Base-by-base conservation (phyloP, 2,329 filamentous ascomycete species). In the Rutstroemia sp. region DNA sequence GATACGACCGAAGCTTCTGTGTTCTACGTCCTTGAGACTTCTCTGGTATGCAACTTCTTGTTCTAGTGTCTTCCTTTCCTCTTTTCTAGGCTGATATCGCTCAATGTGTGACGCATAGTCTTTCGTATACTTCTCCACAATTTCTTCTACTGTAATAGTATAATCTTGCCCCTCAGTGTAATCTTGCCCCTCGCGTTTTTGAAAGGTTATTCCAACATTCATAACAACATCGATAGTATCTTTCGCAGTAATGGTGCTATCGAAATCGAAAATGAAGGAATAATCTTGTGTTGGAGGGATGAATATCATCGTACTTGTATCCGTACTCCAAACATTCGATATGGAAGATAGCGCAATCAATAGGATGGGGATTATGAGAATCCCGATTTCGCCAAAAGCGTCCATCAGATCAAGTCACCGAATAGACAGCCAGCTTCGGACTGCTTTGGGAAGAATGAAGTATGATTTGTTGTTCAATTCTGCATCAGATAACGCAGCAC, bases 241-340 rank as follows among this genome's bases (percentile, higher is more conserved):
- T 50, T 61, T 58, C 5, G 52, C 61, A 23, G 68, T 69, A 45
- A 70, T 66, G n/a, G 68, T 69, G 10, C 64, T 61, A 19, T 69
- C 67, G 49, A 70, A 69, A 54, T 69, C 67, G 30, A 69, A 58
- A 52, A 69, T 61, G 54, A 63, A 62, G 49, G 46, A 19, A 21
- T 14, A 19, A 19, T 1, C 12, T 8, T n/a, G 44, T 19, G 5
- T 21, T 14, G 19, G 44, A 19, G 44, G 44, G 18, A 46, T 46
- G 44, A n/a, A 27, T 2, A 27, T 27, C 25, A 27, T 27, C 25
- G 25, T 27, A 7, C 8, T 27, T 46, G 44, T 46, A 6, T 2
- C 5, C 5, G 21, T 46, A 6, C 14, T 14, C n/a, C n/a, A n/a
- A n/a, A n/a, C n/a, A n/a, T n/a, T n/a, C n/a, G n/a, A n/a, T n/a